Evolutionary conservation across 768 basidiomycete species (phyloP).

Genomic region (Agaricus blazei): DNA sequence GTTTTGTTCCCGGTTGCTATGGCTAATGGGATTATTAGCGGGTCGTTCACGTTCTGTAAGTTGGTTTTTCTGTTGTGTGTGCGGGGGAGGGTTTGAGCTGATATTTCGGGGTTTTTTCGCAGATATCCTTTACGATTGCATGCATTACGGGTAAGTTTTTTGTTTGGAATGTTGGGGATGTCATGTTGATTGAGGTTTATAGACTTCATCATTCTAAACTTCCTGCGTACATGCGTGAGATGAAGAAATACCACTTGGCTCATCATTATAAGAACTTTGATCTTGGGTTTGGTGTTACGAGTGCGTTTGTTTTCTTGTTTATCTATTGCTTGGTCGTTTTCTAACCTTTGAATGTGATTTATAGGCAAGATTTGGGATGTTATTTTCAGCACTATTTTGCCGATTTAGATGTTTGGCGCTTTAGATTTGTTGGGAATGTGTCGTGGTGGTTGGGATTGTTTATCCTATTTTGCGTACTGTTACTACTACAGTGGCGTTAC

Average conservation of each 20-base stretch:
- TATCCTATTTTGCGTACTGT: too few species aligned
- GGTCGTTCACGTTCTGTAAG: slow-evolving; percentile 74
- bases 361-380: slow-evolving; percentile 91
- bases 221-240: slow-evolving; percentile 80
- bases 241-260: slow-evolving; percentile 97
- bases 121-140: slow-evolving; percentile 84
- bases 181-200: slow-evolving; percentile 11
- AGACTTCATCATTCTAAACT: slow-evolving; percentile 84
- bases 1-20: slow-evolving; percentile 74
- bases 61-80: slow-evolving; percentile 9
- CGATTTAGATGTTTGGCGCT: slow-evolving; percentile 31
- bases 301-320: too few species aligned
- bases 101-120: not conserved
- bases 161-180: too few species aligned
- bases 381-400: slow-evolving; percentile 80
- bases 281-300: slow-evolving; percentile 95
- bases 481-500: too few species aligned
- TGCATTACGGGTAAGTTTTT: slow-evolving; percentile 90
- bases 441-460: too few species aligned
- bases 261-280: slow-evolving; percentile 99
- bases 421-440: too few species aligned
- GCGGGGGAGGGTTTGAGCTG: not conserved
- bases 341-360: not conserved
- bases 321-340: too few species aligned
- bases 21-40: slow-evolving; percentile 90